phyloP scores from a whole-genome alignment of 1,284 basidiomycete species.

The Kwoniella shivajii region DNA sequence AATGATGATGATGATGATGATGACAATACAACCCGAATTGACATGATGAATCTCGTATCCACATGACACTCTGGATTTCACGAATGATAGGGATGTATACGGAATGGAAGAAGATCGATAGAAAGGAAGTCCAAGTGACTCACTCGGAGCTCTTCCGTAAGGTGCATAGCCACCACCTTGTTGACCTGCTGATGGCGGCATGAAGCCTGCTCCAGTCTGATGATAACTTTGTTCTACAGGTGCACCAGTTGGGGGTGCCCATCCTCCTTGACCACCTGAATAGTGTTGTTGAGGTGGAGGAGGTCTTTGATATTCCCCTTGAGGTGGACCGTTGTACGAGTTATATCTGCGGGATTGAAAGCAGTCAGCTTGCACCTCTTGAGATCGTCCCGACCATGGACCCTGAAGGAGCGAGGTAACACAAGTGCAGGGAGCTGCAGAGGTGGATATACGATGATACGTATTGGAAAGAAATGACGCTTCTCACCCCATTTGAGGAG shows the following conservation, averaged over 20 bases:
- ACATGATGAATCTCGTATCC: no score
- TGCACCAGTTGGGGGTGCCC: constrained; percentile 29
- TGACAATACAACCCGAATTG: no score
- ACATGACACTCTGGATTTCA: no score
- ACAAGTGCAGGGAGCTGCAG: no score
- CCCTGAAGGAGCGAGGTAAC: no score
- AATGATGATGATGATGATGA: no score
- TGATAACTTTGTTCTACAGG: constrained; percentile 26
- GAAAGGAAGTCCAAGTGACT: background rate
- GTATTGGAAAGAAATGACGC: background rate
- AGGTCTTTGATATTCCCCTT: constrained; percentile 10
- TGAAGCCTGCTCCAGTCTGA: constrained; percentile 33
- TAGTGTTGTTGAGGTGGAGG: constrained; percentile 21
- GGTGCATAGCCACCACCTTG: constrained; percentile 18
- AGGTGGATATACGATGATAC: background rate
- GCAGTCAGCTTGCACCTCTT: no score
- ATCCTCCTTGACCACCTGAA: constrained; percentile 13
- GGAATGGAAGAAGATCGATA: no score
- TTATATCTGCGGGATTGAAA: background rate
- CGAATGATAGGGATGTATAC: no score
- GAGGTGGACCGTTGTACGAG: constrained; percentile 11
- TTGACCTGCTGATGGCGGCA: constrained; percentile 17
- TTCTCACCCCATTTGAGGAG: constrained; percentile 14
- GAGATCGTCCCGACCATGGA: no score
- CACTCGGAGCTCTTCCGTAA: constrained; percentile 26